Conservation (phyloP, 192 early-diverging fungal species). For the Backusella circina region DNA sequence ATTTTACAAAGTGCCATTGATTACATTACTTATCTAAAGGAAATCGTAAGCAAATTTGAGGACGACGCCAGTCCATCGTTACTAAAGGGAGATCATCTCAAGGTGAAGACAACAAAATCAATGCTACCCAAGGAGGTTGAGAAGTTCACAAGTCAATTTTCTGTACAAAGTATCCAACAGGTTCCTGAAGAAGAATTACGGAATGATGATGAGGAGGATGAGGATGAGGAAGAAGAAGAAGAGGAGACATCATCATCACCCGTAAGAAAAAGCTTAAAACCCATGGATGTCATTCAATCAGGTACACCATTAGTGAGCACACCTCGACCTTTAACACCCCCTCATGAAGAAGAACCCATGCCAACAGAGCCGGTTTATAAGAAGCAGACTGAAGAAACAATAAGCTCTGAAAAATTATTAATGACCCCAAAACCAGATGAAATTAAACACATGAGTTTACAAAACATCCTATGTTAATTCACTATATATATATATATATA, state of each 20-base stretch:
- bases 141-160: constrained; percentile 30
- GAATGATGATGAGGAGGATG: neutral
- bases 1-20: constrained; percentile 72
- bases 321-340: neutral
- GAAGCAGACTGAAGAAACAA: neutral
- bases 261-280: constrained; percentile 6
- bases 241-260: neutral
- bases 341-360: neutral
- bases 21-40: constrained; percentile 62
- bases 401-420: neutral
- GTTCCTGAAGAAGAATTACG: neutral
- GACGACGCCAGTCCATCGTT: neutral
- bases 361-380: neutral
- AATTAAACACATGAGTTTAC: constrained; percentile 6
- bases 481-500: neutral
- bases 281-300: constrained; percentile 7
- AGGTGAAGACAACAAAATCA: constrained; percentile 21
- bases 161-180: neutral
- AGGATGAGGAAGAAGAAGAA: neutral
- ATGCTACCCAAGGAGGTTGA: constrained; percentile 33
- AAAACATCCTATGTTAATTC: neutral
- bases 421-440: constrained; percentile 1
- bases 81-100: constrained; percentile 15
- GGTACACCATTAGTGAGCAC: neutral
- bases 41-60: constrained; percentile 16